These are phyloP conservation scores for Magnaporthiopsis poae DNA, from an alignment of 2,329 filamentous ascomycete species.

Conservation along the genomic window DNA sequence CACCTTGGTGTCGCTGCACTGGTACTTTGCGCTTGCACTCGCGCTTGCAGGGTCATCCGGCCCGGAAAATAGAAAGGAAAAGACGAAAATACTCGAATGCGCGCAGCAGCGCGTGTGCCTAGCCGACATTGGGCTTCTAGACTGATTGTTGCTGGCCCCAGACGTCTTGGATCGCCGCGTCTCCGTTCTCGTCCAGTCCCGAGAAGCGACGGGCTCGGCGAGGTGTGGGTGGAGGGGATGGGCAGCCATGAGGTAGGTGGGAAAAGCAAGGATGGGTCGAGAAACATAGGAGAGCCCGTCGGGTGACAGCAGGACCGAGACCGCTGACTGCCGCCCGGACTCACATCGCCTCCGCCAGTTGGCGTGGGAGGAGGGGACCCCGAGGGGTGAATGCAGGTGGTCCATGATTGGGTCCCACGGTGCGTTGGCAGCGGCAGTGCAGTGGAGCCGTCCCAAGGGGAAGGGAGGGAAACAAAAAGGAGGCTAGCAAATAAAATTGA, in stretches of 20 bases:
- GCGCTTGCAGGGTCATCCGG: neutral
- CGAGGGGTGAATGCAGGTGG: conserved; percentile 5
- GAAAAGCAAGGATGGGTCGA: neutral
- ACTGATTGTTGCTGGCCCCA: neutral
- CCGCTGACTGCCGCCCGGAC: neutral
- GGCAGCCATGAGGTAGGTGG: neutral
- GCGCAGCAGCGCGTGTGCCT: neutral
- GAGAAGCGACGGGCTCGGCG: neutral
- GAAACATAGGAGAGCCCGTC: neutral
- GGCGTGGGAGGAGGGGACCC: neutral
- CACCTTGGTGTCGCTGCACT: neutral
- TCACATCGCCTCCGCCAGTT: neutral
- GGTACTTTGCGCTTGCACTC: neutral
- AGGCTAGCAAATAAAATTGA: conserved; percentile 5
- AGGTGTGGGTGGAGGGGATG: neutral
- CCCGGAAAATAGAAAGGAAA: neutral
- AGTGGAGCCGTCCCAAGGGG: conserved; percentile 5
- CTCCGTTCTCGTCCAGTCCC: neutral
- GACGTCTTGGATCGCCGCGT: neutral
- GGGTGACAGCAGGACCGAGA: conserved; percentile 1
- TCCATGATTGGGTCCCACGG: conserved; percentile 9
- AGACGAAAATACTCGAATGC: neutral
- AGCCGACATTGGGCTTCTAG: neutral
- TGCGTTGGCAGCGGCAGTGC: conserved; percentile 9
- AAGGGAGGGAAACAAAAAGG: neutral